A percentile compares a stretch with the other conserved stretches of the same genome.
Evolutionary conservation across 2,329 filamentous ascomycete species (phyloP).

Genomic region (Ophiostoma australiae): DNA sequence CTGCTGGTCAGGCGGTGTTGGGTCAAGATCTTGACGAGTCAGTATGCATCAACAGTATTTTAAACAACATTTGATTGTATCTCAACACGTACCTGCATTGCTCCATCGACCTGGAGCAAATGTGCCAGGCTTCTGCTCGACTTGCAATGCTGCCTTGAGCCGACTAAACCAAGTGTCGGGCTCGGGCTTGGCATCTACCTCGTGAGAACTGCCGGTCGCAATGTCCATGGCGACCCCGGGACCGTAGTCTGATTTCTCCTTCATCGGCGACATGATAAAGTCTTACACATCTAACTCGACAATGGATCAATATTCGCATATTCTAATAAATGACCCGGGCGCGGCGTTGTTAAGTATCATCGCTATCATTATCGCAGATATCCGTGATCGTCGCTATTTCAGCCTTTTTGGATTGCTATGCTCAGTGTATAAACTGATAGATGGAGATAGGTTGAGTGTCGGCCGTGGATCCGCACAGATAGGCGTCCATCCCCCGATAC

Average conservation of each 20-base stretch:
- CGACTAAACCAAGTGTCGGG: not conserved
- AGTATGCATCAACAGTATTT: not conserved
- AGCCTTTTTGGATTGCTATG: not conserved
- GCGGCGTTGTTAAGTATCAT: not conserved
- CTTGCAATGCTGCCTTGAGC: not conserved
- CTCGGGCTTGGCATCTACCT: not conserved
- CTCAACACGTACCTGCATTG: not conserved
- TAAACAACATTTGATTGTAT: no score
- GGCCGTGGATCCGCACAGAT: not conserved
- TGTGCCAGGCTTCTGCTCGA: slow-evolving; percentile 5
- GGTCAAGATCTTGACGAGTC: not conserved
- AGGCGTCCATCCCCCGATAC: not conserved
- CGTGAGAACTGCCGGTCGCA: not conserved
- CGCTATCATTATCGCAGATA: not conserved
- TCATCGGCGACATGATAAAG: not conserved
- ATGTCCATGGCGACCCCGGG: not conserved
- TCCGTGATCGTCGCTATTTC: not conserved
- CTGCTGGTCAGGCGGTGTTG: slow-evolving; percentile 9
- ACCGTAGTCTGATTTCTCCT: not conserved
- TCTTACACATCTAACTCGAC: no score
- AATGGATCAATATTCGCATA: no score
- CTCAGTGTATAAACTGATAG: not conserved
- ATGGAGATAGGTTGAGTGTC: not conserved
- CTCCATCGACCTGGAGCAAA: not conserved
- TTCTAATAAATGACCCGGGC: no score